phyloP scores from a whole-genome alignment of 2,329 filamentous ascomycete genomes.

The Ampelomyces quisqualis region DNA sequence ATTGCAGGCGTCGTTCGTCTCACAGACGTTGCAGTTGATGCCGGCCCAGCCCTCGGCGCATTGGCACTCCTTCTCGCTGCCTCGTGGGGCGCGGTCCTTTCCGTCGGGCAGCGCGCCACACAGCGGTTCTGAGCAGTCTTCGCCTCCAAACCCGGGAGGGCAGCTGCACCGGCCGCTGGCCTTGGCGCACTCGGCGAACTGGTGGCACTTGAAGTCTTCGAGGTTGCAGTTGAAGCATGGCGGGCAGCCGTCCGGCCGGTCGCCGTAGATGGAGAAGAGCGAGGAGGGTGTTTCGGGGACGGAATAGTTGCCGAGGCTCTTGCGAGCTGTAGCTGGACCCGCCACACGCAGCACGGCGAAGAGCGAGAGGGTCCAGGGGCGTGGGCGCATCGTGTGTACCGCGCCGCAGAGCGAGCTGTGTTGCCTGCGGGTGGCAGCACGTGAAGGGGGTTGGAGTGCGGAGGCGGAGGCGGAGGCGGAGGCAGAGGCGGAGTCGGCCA shows the following conservation, averaged over 20 bases:
- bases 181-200: constrained; percentile 85
- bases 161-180: constrained; percentile 92
- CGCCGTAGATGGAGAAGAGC: constrained; percentile 69
- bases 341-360: constrained; percentile 28
- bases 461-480: too few relatives aligned
- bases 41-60: constrained; percentile 94
- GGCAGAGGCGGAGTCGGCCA: too few relatives aligned
- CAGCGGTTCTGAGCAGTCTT: constrained; percentile 87
- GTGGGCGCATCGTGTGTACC: constrained; percentile 39
- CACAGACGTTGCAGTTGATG: constrained; percentile 96
- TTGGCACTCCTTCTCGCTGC: constrained; percentile 66
- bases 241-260: constrained; percentile 74
- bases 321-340: constrained; percentile 28
- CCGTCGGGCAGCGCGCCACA: constrained; percentile 87
- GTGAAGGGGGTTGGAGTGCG: constrained; percentile 5
- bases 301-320: constrained; percentile 50
- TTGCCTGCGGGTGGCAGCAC: neutral
- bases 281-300: constrained; percentile 49
- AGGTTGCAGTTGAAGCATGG: constrained; percentile 98
- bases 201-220: constrained; percentile 85
- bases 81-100: constrained; percentile 70
- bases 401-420: constrained; percentile 28
- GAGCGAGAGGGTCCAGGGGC: constrained; percentile 35
- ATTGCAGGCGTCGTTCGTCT: constrained; percentile 78
- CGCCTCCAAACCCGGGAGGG: constrained; percentile 87